A percentile compares a stretch with the other conserved stretches of the same genome.
phyloP scores from a whole-genome alignment of 225 moss, liverwort and hornwort species.

The Physcomitrellopsis africana region DNA sequence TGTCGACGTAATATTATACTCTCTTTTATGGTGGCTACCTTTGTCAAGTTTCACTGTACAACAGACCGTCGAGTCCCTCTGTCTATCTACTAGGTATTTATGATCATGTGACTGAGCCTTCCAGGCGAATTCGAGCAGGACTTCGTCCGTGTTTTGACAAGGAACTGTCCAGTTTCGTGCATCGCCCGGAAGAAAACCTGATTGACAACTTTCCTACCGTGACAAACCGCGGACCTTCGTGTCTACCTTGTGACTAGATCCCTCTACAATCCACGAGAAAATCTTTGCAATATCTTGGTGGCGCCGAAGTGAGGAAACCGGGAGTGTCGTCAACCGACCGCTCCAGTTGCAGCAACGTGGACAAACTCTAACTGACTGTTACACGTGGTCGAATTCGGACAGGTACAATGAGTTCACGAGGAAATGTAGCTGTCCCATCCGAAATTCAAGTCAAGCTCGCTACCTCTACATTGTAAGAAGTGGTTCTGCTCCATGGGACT shows the following conservation, averaged over 20 bases:
- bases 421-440: constrained; percentile 66
- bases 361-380: constrained; percentile 9
- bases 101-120: constrained; percentile 13
- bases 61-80: constrained; percentile 31
- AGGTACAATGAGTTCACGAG: constrained; percentile 34
- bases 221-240: constrained; percentile 22
- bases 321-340: constrained; percentile 3
- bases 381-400: constrained; percentile 17
- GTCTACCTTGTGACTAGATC: constrained; percentile 24
- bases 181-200: constrained; percentile 6
- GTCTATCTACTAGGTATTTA: constrained; percentile 23
- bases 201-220: constrained; percentile 22
- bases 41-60: constrained; percentile 41
- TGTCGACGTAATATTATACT: constrained; percentile 37
- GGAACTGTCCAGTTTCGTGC: constrained; percentile 14
- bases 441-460: constrained; percentile 57
- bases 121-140: constrained; percentile 19
- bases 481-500: constrained; percentile 30
- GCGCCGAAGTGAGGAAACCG: too few relatives aligned
- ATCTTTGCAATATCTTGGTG: constrained; percentile 8
- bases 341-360: constrained; percentile 21
- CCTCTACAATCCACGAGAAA: constrained; percentile 21
- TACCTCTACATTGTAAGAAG: constrained; percentile 44
- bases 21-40: constrained; percentile 29
- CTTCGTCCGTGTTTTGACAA: constrained; percentile 28